Percentiles rank a stretch among this genome's conserved stretches.
These are phyloP conservation scores for Lepidium sativum DNA, from an alignment of 345 rosid genomes.

Conservation along the genomic window DNA sequence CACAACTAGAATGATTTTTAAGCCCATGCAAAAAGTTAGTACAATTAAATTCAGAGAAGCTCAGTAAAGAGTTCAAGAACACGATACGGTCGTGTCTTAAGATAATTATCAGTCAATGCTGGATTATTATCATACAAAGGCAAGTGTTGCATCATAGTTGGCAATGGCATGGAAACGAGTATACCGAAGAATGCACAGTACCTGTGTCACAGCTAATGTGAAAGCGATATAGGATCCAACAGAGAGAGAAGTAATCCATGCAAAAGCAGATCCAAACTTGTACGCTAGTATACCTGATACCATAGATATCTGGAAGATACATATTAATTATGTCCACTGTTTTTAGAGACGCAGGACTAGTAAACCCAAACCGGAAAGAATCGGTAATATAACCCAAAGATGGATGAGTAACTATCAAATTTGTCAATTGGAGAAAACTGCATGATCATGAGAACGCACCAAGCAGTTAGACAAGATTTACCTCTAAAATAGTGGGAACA, in stretches of 20 bases:
- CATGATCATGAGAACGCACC: not conserved
- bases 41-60: not conserved
- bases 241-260: conserved; percentile 95
- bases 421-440: not conserved
- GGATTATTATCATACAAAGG: not conserved
- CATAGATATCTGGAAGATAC: conserved; percentile 81
- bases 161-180: not conserved
- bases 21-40: not conserved
- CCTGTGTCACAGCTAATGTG: conserved; percentile 91
- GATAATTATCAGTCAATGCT: not conserved
- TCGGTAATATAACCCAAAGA: not conserved
- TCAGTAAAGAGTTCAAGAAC: not conserved
- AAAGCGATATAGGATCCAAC: conserved; percentile 78
- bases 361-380: conserved; percentile 1
- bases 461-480: conserved; percentile 25
- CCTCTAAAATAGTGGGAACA: conserved; percentile 92
- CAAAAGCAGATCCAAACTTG: conserved; percentile 93
- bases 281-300: conserved; percentile 92
- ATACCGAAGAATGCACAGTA: conserved; percentile 19
- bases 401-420: not conserved
- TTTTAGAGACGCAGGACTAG: conserved; percentile 20
- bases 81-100: not conserved
- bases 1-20: not conserved
- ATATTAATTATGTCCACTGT: conserved; percentile 34
- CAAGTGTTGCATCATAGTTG: not conserved